Base-by-base conservation (phyloP, 108 stramenopile species). In the Discostella stelligeroides region DNA sequence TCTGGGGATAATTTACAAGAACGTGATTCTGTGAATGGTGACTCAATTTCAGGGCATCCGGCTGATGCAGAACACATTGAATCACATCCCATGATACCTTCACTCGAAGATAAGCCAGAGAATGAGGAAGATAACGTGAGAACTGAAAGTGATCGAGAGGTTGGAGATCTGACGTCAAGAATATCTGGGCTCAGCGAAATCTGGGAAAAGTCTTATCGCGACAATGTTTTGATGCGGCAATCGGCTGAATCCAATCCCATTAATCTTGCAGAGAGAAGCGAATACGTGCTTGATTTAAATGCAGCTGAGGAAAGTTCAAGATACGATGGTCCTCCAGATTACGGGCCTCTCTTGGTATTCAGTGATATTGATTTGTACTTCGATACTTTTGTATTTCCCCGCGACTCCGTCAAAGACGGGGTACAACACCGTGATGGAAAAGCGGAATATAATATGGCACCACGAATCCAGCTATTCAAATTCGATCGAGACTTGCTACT, bases 281-380 rank as follows among this genome's bases (percentile, higher is more conserved):
- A 24, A 43, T 34, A 41, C 30, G n/a, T 38, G 13, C 63, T 69
- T 41, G 69, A 77, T 68, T 75, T 71, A 50, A 82, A 82, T 48
- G 63, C 85, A 27, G 84, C 82, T 0, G 87, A 88, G 59, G 58
- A 82, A 48, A 79, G 76, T 34, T 72, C 74, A 13, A 53, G 42
- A 11, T 94, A 86, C 49, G 85, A 85, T 66, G 92, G 92, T 14
- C 86, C 86, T 8, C 58, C 63, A 34, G 57, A 76, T 28, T 86
- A 75, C 29, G 68, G 76, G 13, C 42, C 78, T 11, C 29, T 88
- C 13, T 71, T 62, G 0, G 85, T 91, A 15, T 60, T 73, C 12
- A 76, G 80, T 25, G 84, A 94, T 74, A 60, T 88, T 21, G 83
- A 91, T 28, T 45, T 89, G 15, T 94, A 94, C 66, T 94, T 91